Base-by-base conservation (phyloP, 805 yeast species). In the Zygotorulaspora chibaensis region DNA sequence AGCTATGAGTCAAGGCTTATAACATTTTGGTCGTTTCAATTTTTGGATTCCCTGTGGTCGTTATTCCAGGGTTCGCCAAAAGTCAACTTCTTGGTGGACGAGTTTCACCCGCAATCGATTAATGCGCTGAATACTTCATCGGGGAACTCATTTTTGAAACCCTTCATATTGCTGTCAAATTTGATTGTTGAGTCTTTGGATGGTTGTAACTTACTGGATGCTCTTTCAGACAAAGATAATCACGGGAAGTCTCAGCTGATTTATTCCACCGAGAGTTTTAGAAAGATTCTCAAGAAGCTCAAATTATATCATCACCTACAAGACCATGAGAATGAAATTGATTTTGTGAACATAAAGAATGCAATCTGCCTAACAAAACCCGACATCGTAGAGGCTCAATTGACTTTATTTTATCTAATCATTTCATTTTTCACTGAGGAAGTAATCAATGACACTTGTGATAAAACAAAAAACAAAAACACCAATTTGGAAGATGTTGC, bases 11-110 rank as follows among this genome's bases (percentile, higher is more conserved):
- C 29, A 8, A 43, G 56, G 35, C 42, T 55, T 8, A 54, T 58
- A 9, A 42, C 60, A 2, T 60, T 61, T 40, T 59, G 64, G 57
- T 57, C 58, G 31, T 62, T 55, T 30, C 63, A 62, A 43, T 61
- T 61, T 43, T 52, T 64, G 38, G 52, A 51, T 15, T 54, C 61
- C 8, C 63, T 66, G 66, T 61, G 64, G 62, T 48, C 54, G 7
- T 47, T 63, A 18, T 39, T 59, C 2, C 58, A 57, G 36, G 63
- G 63, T 12, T 40, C 54, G 30, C 65, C 65, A 23, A 58, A 58
- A 47, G 40, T 53, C 12, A 59, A 62, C 36, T 60, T 58, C 43
- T 29, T 56, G 10, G 45, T 50, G 8, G 61, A 56, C 18, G 63
- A 61, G 42, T 59, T 61, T 34, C 58, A 53, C 27, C 61, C 65